phyloP scores from a whole-genome alignment of 2,329 filamentous ascomycete species.

The Colletotrichum sp. region DNA sequence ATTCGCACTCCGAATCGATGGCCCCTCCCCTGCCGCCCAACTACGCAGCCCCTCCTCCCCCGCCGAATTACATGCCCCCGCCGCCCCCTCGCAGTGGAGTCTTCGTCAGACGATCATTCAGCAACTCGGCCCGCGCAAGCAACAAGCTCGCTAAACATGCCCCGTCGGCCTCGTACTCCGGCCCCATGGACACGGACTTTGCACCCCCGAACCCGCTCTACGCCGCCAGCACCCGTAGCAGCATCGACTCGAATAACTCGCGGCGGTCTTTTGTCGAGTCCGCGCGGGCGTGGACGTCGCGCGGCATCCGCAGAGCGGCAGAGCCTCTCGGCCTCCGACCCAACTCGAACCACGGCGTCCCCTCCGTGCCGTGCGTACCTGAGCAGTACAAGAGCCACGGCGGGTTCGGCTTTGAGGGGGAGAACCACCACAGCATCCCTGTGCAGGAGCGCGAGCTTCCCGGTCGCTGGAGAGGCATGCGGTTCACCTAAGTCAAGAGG shows the following conservation, averaged over 20 bases:
- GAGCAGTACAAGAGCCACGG: slow-evolving; percentile 37
- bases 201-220: background rate
- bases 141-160: slow-evolving; percentile 31
- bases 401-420: slow-evolving; percentile 9
- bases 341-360: slow-evolving; percentile 52
- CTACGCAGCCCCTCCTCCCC: slow-evolving; percentile 10
- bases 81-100: background rate
- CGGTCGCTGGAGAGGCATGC: slow-evolving; percentile 11
- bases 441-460: slow-evolving; percentile 11
- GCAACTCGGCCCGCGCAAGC: slow-evolving; percentile 20
- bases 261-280: slow-evolving; percentile 8
- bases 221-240: slow-evolving; percentile 16
- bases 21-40: slow-evolving; percentile 23
- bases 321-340: slow-evolving; percentile 43
- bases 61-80: background rate
- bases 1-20: slow-evolving; percentile 28
- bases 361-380: slow-evolving; percentile 48
- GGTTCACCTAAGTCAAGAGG: slow-evolving; percentile 4
- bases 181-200: slow-evolving; percentile 5
- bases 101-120: slow-evolving; percentile 16
- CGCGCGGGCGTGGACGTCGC: slow-evolving; percentile 10
- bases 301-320: slow-evolving; percentile 12
- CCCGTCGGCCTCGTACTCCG: slow-evolving; percentile 1
- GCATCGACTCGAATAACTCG: slow-evolving; percentile 21
- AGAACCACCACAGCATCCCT: slow-evolving; percentile 1